Evolutionary conservation across 164 flowering plant species (phyloP).

Genomic region (Stephania japonica): DNA sequence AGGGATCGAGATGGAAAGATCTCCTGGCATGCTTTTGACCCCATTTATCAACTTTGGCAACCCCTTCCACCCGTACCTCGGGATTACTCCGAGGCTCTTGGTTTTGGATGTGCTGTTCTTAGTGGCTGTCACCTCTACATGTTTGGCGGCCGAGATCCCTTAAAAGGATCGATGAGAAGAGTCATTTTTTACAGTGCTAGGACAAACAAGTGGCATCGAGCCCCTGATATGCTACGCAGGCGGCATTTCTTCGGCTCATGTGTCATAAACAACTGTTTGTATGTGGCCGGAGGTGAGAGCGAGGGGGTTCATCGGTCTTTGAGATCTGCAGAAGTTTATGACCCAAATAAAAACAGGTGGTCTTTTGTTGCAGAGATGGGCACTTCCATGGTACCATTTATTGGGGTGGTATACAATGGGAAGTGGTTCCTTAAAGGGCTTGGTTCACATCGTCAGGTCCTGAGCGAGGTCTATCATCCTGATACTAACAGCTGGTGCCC

Average conservation of each 20-base stretch:
- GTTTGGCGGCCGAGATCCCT: constrained; percentile 77
- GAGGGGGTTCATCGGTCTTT: constrained; percentile 60
- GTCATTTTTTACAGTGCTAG: constrained; percentile 72
- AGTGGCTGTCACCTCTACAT: constrained; percentile 77
- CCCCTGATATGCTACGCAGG: constrained; percentile 79
- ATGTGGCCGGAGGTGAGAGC: constrained; percentile 85
- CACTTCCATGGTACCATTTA: constrained; percentile 79
- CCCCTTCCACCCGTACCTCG: constrained; percentile 80
- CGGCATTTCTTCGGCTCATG: constrained; percentile 76
- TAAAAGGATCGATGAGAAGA: constrained; percentile 78
- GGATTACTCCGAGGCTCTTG: constrained; percentile 67
- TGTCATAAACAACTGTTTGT: constrained; percentile 82
- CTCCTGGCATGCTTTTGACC: constrained; percentile 89
- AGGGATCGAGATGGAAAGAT: constrained; percentile 68
- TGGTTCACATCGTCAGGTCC: constrained; percentile 68
- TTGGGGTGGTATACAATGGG: constrained; percentile 70
- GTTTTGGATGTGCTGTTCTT: constrained; percentile 81
- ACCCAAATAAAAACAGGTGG: constrained; percentile 83
- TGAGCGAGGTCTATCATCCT: constrained; percentile 70
- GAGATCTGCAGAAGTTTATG: constrained; percentile 79
- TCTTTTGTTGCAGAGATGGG: constrained; percentile 72
- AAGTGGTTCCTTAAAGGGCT: constrained; percentile 84
- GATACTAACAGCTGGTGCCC: constrained; percentile 62
- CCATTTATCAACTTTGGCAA: constrained; percentile 75
- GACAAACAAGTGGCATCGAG: constrained; percentile 92